These are phyloP conservation scores for Fusarium guadeloupense DNA, from an alignment of 2,329 filamentous ascomycete genomes.

Conservation along the genomic window DNA sequence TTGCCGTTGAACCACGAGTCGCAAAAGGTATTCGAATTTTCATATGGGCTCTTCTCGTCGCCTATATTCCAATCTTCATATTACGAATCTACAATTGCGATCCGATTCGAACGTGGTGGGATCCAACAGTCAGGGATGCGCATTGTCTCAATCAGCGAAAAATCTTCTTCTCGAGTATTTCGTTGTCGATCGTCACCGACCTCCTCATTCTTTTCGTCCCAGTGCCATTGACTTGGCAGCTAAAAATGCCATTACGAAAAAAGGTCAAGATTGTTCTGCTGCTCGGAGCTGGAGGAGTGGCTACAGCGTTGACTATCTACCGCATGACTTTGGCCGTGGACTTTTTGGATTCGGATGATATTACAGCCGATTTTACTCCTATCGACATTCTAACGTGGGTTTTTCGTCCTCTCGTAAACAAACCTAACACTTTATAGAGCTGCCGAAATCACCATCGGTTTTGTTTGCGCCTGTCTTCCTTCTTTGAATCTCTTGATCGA, in stretches of 20 bases:
- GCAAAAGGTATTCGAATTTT: constrained; percentile 29
- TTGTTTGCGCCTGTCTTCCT: constrained; percentile 38
- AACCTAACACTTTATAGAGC: constrained; percentile 3
- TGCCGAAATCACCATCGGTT: constrained; percentile 35
- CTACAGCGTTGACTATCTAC: constrained; percentile 31
- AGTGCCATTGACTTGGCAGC: constrained; percentile 28
- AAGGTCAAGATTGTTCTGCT: constrained; percentile 37
- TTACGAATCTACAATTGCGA: constrained; percentile 54
- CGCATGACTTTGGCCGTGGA: constrained; percentile 9
- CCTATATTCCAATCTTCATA: constrained; percentile 37
- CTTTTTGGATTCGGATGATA: constrained; percentile 33
- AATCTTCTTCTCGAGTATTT: constrained; percentile 34
- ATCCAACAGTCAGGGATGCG: constrained; percentile 29
- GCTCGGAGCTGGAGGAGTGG: constrained; percentile 33
- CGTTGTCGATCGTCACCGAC: constrained; percentile 31
- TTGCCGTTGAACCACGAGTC: constrained; percentile 26
- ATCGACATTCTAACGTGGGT: constrained; percentile 35
- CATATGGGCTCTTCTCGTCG: constrained; percentile 26
- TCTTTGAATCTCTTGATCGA: constrained; percentile 32
- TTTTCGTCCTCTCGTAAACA: accelerated
- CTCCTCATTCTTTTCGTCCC: constrained; percentile 31
- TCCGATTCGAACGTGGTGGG: constrained; percentile 55
- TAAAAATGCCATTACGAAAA: constrained; percentile 27
- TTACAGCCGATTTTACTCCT: constrained; percentile 29
- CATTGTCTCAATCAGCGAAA: constrained; percentile 50